phyloP scores from a whole-genome alignment of 1,284 basidiomycete species.

The Coniophora puteana region DNA sequence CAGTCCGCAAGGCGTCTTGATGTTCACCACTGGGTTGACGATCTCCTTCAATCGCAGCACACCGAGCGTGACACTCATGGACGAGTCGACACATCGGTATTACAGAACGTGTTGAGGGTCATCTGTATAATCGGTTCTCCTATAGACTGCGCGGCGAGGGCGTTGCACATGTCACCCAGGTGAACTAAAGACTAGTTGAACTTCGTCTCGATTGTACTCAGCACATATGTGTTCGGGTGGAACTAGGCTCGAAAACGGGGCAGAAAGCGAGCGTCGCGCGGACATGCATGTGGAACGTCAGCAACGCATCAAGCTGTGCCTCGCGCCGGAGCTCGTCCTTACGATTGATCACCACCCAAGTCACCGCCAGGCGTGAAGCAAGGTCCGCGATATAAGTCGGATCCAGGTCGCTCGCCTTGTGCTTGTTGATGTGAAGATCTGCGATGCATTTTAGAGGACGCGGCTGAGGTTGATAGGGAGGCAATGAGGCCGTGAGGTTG shows the following conservation, averaged over 20 bases:
- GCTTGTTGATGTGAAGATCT: slow-evolving; percentile 96
- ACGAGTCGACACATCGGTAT: slow-evolving; percentile 97
- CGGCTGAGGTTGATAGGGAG: slow-evolving; percentile 94
- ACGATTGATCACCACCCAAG: slow-evolving; percentile 85
- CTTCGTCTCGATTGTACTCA: slow-evolving; percentile 94
- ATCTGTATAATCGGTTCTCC: slow-evolving; percentile 99
- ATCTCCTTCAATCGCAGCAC: slow-evolving; percentile 98
- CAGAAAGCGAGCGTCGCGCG: slow-evolving; percentile 85
- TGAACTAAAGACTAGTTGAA: slow-evolving; percentile 91
- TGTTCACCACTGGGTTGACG: slow-evolving; percentile 98
- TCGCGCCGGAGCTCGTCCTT: slow-evolving; percentile 72
- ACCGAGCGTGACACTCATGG: slow-evolving; percentile 97
- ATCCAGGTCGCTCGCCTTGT: slow-evolving; percentile 91
- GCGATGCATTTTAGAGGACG: slow-evolving; percentile 92
- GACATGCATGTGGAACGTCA: slow-evolving; percentile 91
- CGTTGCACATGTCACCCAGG: slow-evolving; percentile 99
- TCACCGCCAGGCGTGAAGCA: slow-evolving; percentile 66
- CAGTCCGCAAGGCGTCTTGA: slow-evolving; percentile 97
- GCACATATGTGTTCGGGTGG: slow-evolving; percentile 93
- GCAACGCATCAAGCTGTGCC: slow-evolving; percentile 87
- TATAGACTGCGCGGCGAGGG: slow-evolving; percentile 96
- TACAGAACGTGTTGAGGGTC: slow-evolving; percentile 98
- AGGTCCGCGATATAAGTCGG: slow-evolving; percentile 85
- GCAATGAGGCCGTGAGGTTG: slow-evolving; percentile 69
- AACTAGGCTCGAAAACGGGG: slow-evolving; percentile 79